These are phyloP conservation scores for Wakefieldia striispora DNA, from an alignment of 768 basidiomycete genomes.

Conservation along the genomic window DNA sequence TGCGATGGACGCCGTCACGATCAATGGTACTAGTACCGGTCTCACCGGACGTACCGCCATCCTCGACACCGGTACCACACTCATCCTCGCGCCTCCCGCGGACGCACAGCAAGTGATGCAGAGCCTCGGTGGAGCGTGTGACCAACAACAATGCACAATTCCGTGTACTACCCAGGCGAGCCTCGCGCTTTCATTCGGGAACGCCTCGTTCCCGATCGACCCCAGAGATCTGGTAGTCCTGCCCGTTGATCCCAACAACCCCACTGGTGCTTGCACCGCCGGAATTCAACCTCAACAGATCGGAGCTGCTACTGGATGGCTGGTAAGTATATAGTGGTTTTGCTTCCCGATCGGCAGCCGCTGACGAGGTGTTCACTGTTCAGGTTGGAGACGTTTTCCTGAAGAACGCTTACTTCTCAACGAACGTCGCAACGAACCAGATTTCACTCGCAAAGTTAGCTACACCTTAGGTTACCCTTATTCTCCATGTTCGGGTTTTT, in stretches of 20 bases:
- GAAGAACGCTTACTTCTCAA: slow-evolving; percentile 76
- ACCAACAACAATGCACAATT: slow-evolving; percentile 54
- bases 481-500: not conserved
- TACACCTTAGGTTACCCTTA: slow-evolving; percentile 17
- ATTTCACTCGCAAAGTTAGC: slow-evolving; percentile 58
- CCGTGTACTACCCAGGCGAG: slow-evolving; percentile 59
- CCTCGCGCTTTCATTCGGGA: slow-evolving; percentile 59
- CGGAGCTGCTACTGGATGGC: slow-evolving; percentile 61
- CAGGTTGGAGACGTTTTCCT: slow-evolving; percentile 69
- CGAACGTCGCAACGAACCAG: slow-evolving; percentile 54
- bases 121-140: slow-evolving; percentile 54
- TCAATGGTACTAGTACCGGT: slow-evolving; percentile 52
- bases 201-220: slow-evolving; percentile 57
- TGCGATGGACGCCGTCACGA: slow-evolving; percentile 53
- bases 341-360: not conserved
- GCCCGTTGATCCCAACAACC: slow-evolving; percentile 48
- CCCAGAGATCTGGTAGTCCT: slow-evolving; percentile 62
- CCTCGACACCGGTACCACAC: slow-evolving; percentile 49
- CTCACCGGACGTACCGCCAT: slow-evolving; percentile 69
- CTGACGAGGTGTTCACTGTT: slow-evolving; percentile 4
- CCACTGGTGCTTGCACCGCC: slow-evolving; percentile 62
- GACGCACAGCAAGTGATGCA: slow-evolving; percentile 58
- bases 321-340: slow-evolving; percentile 43
- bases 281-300: slow-evolving; percentile 66
- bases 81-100: slow-evolving; percentile 38